Conservation (phyloP, 1,139 yeast genomes). For the Scheffersomyces lignicola region DNA sequence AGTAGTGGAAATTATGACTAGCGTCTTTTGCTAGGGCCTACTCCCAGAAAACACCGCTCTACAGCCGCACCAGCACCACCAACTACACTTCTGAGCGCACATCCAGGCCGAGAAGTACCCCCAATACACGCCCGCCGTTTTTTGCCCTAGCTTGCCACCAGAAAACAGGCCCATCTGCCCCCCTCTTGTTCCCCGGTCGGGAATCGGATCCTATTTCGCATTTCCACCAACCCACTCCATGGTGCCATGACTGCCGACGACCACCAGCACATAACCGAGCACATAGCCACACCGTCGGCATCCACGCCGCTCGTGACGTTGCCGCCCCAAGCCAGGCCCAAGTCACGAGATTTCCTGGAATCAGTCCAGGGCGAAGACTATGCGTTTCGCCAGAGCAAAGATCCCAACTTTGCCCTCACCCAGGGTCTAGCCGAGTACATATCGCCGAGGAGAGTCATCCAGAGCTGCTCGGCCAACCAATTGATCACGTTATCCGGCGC, state of each 20-base stretch:
- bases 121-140: too few relatives aligned
- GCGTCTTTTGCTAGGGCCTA: too few relatives aligned
- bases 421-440: conserved; percentile 19
- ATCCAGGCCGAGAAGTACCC: too few relatives aligned
- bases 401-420: conserved; percentile 20
- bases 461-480: conserved; percentile 31
- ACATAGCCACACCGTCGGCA: background rate
- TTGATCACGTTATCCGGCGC: conserved; percentile 46
- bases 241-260: background rate
- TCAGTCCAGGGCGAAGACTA: conserved; percentile 41
- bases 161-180: too few relatives aligned
- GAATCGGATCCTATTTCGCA: background rate
- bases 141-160: too few relatives aligned
- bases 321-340: conserved; percentile 7
- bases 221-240: background rate
- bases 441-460: conserved; percentile 23
- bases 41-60: too few relatives aligned
- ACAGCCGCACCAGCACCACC: too few relatives aligned
- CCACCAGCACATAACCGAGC: conserved; percentile 1
- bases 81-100: too few relatives aligned
- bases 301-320: background rate
- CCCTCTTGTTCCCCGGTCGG: background rate
- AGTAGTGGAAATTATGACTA: too few relatives aligned
- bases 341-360: conserved; percentile 45
- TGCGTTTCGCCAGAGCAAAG: conserved; percentile 30